Percentiles rank a stretch among this genome's conserved stretches.
Conservation (phyloP, 208 protist species). For the Leishmania amazonensis region DNA sequence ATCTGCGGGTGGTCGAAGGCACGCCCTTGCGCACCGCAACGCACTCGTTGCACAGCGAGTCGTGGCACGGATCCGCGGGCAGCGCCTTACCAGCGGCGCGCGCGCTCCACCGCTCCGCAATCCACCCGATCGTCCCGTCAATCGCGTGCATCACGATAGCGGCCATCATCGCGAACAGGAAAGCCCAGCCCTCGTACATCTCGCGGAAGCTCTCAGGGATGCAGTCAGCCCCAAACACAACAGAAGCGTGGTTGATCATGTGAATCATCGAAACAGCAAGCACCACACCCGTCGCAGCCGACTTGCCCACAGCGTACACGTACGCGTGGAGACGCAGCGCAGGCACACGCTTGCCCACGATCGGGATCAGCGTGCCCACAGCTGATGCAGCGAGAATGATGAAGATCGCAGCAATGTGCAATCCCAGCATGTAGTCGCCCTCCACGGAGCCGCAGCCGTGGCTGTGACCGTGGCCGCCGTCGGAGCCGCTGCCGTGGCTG, state of each 20-base stretch:
- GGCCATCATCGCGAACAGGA: constrained; percentile 55
- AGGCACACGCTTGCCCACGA: constrained; percentile 51
- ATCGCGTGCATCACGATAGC: constrained; percentile 64
- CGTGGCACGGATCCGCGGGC: constrained; percentile 1
- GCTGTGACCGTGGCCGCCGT: neutral
- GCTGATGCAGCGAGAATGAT: constrained; percentile 59
- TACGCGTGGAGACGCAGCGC: constrained; percentile 38
- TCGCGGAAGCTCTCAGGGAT: constrained; percentile 40
- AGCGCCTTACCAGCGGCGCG: neutral
- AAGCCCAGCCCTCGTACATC: constrained; percentile 53
- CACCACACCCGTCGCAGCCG: constrained; percentile 53
- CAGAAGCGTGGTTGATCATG: constrained; percentile 41
- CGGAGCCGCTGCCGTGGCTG: neutral
- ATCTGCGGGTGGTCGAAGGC: neutral
- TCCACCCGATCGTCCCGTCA: constrained; percentile 36
- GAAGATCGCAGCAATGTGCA: constrained; percentile 72
- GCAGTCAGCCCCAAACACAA: constrained; percentile 29
- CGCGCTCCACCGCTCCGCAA: constrained; percentile 19
- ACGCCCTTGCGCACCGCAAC: constrained; percentile 4
- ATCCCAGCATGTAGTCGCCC: constrained; percentile 41
- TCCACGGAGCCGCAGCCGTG: constrained; percentile 28
- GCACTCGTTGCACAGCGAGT: constrained; percentile 15
- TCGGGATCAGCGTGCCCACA: constrained; percentile 53
- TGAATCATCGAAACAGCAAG: constrained; percentile 59
- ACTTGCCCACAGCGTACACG: constrained; percentile 57